Percentiles rank a stretch among this genome's conserved stretches.
Evolutionary conservation across 495 filamentous ascomycete species (phyloP).

Genomic region (Aspergillus homomorphus): DNA sequence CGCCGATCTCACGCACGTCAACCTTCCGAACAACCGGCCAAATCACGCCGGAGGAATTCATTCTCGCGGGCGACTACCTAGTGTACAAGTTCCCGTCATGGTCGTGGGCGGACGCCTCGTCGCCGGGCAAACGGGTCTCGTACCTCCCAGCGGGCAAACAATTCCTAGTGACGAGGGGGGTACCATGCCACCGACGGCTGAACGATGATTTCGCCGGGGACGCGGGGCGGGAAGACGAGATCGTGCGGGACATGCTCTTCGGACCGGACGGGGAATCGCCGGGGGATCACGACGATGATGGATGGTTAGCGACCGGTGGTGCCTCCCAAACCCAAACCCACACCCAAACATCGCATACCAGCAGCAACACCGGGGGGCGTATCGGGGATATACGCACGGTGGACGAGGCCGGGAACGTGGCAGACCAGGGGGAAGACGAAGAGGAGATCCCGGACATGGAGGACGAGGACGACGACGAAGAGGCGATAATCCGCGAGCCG

Average conservation of each 20-base stretch:
- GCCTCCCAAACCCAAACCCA: slow-evolving; percentile 49
- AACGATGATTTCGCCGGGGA: slow-evolving; percentile 91
- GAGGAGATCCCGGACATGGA: slow-evolving; percentile 98
- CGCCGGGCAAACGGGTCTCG: slow-evolving; percentile 66
- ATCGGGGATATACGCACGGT: slow-evolving; percentile 79
- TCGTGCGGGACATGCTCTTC: slow-evolving; percentile 74
- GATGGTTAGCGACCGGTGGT: slow-evolving; percentile 86
- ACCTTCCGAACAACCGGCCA: slow-evolving; percentile 92
- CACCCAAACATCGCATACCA: slow-evolving; percentile 10
- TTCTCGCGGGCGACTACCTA: slow-evolving; percentile 93
- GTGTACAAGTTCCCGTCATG: slow-evolving; percentile 99
- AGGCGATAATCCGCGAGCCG: slow-evolving; percentile 88
- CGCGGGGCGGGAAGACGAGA: slow-evolving; percentile 76
- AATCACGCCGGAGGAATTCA: slow-evolving; percentile 96
- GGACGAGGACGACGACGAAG: slow-evolving; percentile 93
- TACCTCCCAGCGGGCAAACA: slow-evolving; percentile 91
- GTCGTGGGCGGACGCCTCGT: slow-evolving; percentile 91
- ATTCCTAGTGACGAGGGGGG: slow-evolving; percentile 89
- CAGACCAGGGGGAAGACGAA: slow-evolving; percentile 69
- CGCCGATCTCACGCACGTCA: slow-evolving; percentile 81
- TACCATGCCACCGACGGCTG: slow-evolving; percentile 86
- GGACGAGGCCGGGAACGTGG: slow-evolving; percentile 73
- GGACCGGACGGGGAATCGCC: slow-evolving; percentile 59
- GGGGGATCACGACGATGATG: slow-evolving; percentile 72
- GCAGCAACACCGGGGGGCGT: slow-evolving; percentile 58